Base-by-base conservation (phyloP, 179 eudicot species). In the Drosera spatulata region DNA sequence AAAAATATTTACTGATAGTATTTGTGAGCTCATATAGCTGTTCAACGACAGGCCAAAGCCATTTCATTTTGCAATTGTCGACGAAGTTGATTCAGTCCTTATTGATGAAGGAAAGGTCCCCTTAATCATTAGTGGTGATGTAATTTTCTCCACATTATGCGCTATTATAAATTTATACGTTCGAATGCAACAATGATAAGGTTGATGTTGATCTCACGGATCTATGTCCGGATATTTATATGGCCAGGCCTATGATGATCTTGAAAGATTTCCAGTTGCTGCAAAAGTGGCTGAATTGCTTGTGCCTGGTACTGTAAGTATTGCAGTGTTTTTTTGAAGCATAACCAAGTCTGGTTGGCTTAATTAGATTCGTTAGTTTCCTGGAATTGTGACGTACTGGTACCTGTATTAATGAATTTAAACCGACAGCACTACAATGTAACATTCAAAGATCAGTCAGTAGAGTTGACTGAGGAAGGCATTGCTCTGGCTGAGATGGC, bases 101-200 rank as follows among this genome's bases (percentile, higher is more conserved):
- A 87, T 94, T 61, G 99, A 94, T 72, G 99, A 94, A 77, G 99
- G 99, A 61, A 86, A 97, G 73, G 90, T 82, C 69, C 99, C 99
- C 63, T 75, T 94, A 67, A 71, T 94, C 65, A 94, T 94, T 64
- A 94, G 99, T 72, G 95, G 96, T 58, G 78, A 85, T 88, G 99
- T 90, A 82, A 77, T 52, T 52, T 14, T 68, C 7, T 2, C 55
- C 11, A 7, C 50, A 53, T 46, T 69, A 44, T 54, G 37, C 55
- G 46, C 52, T 22, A 22, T 22, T 22, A 22, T 22, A 22, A 22
- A 22, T 22, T 22, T 22, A 22, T 22, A 22, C 0, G 33, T 22
- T 22, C 33, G 33, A 22, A 22, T 22, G 33, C 33, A 22, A 22
- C 33, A 22, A 22, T 22, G 33, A 22, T 22, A 22, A 1, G 1